Percentiles rank a stretch among this genome's conserved stretches.
phyloP scores from a whole-genome alignment of 768 basidiomycete genomes.

The Auriscalpium vulgare region DNA sequence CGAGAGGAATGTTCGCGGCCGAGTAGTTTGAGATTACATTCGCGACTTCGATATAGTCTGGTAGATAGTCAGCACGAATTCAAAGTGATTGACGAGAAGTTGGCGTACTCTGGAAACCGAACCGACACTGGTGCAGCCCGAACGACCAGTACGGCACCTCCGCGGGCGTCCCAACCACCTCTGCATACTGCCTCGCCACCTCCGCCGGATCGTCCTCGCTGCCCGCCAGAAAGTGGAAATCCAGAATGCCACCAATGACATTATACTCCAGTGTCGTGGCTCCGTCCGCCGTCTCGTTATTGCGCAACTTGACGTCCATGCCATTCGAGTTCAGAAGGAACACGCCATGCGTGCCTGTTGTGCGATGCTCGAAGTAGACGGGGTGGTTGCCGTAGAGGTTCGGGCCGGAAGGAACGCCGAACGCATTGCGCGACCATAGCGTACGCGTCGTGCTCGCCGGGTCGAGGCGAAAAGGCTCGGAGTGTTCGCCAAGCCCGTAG shows the following conservation, averaged over 20 bases:
- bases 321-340: slow-evolving; percentile 65
- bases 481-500: slow-evolving; percentile 74
- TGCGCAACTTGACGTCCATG: slow-evolving; percentile 67
- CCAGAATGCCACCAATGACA: slow-evolving; percentile 67
- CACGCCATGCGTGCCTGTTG: slow-evolving; percentile 58
- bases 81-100: not conserved
- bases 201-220: slow-evolving; percentile 48
- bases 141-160: slow-evolving; percentile 73
- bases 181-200: slow-evolving; percentile 60
- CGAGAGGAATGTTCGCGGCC: slow-evolving; percentile 53
- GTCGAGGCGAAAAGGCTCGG: slow-evolving; percentile 52
- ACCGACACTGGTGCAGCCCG: slow-evolving; percentile 67
- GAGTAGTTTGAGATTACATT: slow-evolving; percentile 56
- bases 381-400: slow-evolving; percentile 73
- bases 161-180: slow-evolving; percentile 56
- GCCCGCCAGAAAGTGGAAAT: slow-evolving; percentile 74
- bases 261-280: slow-evolving; percentile 58
- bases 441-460: slow-evolving; percentile 33
- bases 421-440: slow-evolving; percentile 62
- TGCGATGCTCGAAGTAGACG: slow-evolving; percentile 63
- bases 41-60: slow-evolving; percentile 57
- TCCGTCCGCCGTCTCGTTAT: slow-evolving; percentile 20
- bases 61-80: not conserved
- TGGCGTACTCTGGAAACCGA: slow-evolving; percentile 52
- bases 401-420: slow-evolving; percentile 44